Conservation (phyloP, 164 flowering plant genomes). For the Vitis rupestris region DNA sequence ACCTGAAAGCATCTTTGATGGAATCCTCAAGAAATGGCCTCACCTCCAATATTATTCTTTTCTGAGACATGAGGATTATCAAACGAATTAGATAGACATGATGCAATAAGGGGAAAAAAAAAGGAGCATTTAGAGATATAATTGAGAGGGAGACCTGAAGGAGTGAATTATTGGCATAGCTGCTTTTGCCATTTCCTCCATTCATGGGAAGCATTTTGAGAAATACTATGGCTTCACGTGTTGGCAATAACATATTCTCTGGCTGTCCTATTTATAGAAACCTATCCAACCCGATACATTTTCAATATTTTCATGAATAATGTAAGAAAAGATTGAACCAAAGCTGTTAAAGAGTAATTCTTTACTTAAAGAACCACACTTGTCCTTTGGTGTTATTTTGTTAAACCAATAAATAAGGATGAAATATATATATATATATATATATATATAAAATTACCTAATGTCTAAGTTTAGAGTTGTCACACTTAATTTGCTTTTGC, state of each 20-base stretch:
- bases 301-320: too few relatives aligned
- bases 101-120: not conserved
- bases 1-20: not conserved
- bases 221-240: not conserved
- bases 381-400: too few relatives aligned
- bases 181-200: slow-evolving; percentile 7
- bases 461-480: too few relatives aligned
- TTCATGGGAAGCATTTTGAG: slow-evolving; percentile 12
- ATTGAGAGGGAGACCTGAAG: slow-evolving; percentile 2
- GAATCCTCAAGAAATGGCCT: slow-evolving; percentile 3
- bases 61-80: not conserved
- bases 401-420: too few relatives aligned
- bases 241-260: not conserved
- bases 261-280: not conserved
- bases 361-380: too few relatives aligned
- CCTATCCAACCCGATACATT: too few relatives aligned
- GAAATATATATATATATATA: not conserved
- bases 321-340: too few relatives aligned
- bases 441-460: too few relatives aligned
- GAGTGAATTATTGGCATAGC: slow-evolving; percentile 15
- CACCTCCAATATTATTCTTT: not conserved
- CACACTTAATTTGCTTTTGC: too few relatives aligned
- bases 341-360: too few relatives aligned
- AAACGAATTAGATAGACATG: not conserved
- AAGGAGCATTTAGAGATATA: not conserved